Evolutionary conservation across 257 asterid genomes (phyloP).

Genomic region (Salvia miltiorrhiza): DNA sequence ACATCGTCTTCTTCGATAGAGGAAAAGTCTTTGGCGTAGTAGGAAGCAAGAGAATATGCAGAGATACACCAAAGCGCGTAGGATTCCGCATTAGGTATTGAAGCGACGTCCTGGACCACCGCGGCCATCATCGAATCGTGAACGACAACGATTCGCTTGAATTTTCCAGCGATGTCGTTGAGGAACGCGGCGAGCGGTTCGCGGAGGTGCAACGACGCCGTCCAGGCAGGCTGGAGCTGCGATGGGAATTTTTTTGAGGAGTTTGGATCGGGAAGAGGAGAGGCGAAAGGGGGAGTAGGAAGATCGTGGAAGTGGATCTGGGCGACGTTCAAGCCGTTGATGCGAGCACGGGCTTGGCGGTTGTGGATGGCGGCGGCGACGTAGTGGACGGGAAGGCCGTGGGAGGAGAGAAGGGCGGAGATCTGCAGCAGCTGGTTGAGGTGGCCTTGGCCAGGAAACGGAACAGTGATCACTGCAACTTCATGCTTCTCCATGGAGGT

Average conservation of each 20-base stretch:
- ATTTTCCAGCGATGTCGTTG: not conserved
- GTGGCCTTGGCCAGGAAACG: not conserved
- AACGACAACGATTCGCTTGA: not conserved
- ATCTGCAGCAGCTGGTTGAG: not conserved
- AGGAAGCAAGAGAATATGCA: too few species aligned
- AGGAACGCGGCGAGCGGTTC: not conserved
- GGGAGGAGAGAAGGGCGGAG: not conserved
- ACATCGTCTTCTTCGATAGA: too few species aligned
- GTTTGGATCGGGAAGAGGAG: not conserved
- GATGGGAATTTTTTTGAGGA: too few species aligned
- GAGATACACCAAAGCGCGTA: too few species aligned
- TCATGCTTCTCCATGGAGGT: too few species aligned
- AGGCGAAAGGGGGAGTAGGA: not conserved
- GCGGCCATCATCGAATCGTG: too few species aligned
- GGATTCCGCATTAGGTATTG: too few species aligned
- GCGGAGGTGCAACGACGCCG: too few species aligned
- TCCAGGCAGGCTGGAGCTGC: too few species aligned
- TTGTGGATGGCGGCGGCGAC: not conserved
- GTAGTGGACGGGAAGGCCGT: not conserved
- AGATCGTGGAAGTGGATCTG: not conserved
- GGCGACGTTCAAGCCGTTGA: not conserved
- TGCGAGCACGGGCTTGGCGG: not conserved
- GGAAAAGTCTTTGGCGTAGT: too few species aligned
- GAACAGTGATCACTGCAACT: too few species aligned
- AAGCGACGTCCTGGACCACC: too few species aligned